Evolutionary conservation across 192 early-diverging fungal genomes (phyloP).

Genomic region (Cetraspora pellucida): DNA sequence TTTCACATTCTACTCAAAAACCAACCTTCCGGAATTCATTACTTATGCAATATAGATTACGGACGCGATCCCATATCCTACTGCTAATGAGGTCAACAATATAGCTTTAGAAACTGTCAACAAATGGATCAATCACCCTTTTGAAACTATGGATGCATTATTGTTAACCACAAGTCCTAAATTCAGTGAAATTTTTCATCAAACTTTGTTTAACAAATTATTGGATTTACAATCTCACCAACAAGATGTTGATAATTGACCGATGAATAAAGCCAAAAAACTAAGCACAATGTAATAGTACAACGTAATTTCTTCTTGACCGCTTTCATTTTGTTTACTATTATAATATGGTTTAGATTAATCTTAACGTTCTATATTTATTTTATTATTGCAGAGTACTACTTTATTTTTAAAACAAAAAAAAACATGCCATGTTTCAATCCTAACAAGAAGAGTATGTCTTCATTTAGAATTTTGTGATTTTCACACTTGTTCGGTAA

Average conservation of each 20-base stretch:
- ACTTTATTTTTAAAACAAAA: too few species aligned
- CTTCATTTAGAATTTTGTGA: neutral
- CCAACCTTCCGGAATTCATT: neutral
- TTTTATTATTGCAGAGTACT: too few species aligned
- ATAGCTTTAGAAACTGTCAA: constrained; percentile 22
- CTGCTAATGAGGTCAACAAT: neutral
- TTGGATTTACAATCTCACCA: constrained; percentile 30
- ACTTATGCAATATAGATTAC: neutral
- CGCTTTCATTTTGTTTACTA: too few species aligned
- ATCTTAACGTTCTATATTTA: too few species aligned
- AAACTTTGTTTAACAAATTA: constrained; percentile 40
- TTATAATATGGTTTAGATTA: too few species aligned
- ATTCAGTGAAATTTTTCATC: constrained; percentile 43
- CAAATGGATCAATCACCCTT: constrained; percentile 31
- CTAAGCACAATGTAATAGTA: too few species aligned
- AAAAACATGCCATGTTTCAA: too few species aligned
- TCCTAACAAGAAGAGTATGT: too few species aligned
- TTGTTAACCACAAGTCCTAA: constrained; percentile 40
- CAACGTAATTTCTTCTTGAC: too few species aligned
- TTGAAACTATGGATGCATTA: constrained; percentile 48
- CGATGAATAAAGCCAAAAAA: too few species aligned
- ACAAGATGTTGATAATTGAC: neutral
- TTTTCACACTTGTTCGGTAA: constrained; percentile 54
- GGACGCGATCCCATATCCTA: neutral
- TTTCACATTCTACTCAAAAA: neutral